Evolutionary conservation across 2,329 filamentous ascomycete species (phyloP).

Genomic region (Metarhizium anisopliae): DNA sequence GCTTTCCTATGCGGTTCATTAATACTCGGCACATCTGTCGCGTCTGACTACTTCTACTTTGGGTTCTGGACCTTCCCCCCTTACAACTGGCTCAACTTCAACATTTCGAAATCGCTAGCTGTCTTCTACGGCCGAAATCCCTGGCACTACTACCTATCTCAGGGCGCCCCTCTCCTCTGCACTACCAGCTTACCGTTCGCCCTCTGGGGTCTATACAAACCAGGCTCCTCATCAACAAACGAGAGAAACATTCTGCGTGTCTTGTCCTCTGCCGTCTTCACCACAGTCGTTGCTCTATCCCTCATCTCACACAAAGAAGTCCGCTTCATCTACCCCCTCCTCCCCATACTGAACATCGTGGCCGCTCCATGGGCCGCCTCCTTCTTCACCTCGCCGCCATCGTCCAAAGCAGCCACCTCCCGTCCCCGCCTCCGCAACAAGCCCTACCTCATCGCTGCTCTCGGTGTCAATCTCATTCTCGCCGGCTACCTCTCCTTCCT

Average conservation of each 20-base stretch:
- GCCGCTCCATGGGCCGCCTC: constrained; percentile 56
- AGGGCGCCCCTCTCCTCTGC: constrained; percentile 80
- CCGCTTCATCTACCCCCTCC: constrained; percentile 88
- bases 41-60: constrained; percentile 73
- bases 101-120: constrained; percentile 77
- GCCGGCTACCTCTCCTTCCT: constrained; percentile 64
- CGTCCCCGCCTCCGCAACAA: constrained; percentile 38
- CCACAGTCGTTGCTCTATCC: constrained; percentile 58
- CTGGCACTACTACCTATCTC: constrained; percentile 86
- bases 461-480: constrained; percentile 61
- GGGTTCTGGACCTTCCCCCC: constrained; percentile 81
- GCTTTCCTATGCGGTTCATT: constrained; percentile 52
- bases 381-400: constrained; percentile 47
- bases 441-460: constrained; percentile 43
- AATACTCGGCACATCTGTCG: constrained; percentile 53
- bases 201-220: constrained; percentile 52
- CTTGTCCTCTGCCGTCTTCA: constrained; percentile 48
- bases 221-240: constrained; percentile 22
- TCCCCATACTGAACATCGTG: constrained; percentile 78
- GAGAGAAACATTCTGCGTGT: constrained; percentile 26
- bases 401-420: constrained; percentile 18
- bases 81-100: constrained; percentile 81
- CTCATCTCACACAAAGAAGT: constrained; percentile 92
- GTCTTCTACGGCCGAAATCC: constrained; percentile 89
- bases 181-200: constrained; percentile 77